Evolutionary conservation across 768 basidiomycete species (phyloP), one percentile per base, ranked within the genome.

Genomic region (Boletus sp.): DNA sequence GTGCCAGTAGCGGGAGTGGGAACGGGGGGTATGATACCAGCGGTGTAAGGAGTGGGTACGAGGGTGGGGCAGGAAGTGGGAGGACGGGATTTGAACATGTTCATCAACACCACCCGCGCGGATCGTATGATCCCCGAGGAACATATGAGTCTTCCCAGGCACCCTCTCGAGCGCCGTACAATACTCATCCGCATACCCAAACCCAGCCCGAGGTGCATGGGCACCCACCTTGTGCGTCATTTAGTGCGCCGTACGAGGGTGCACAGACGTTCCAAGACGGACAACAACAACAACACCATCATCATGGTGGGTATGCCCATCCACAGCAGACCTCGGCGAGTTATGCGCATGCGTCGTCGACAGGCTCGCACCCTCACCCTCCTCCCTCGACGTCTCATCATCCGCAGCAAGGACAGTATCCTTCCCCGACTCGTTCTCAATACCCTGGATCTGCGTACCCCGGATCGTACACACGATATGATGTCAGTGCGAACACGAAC

Each of bases 201-300:
- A 46, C 51, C 44, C 60, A 57, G 55, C 34, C 60, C 15, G 60
- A 68, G 13, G 53, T 54, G 7, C 65, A 66, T n/a, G 55, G 52
- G 4, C 63, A 61, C 15, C 53, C 53, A 6, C 14, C 64, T 0
- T 61, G 67, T 23, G 39, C 53, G 15, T 48, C 62, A 14, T 69
- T 70, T 42, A 65, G 11, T 27, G 33, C 56, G 4, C 39, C 57
- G 3, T 70, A 66, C 19, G 68, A 72, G 41, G 62, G 68, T 43
- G 47, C 60, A 21, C 70, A 67, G 19, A 51, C 56, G n/a, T 67
- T 56, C 35, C 71, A 66, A n/a, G 59, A 71, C 7, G 58, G 57
- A 14, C 67, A 65, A 11, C 59, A 53, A 17, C 62, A 64, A 10
- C 55, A 54, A 23, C 64, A 65, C 40, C 48, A 59, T 39, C 51